phyloP scores from a whole-genome alignment of 2,329 filamentous ascomycete genomes.

The Stylonectria norvegica region DNA sequence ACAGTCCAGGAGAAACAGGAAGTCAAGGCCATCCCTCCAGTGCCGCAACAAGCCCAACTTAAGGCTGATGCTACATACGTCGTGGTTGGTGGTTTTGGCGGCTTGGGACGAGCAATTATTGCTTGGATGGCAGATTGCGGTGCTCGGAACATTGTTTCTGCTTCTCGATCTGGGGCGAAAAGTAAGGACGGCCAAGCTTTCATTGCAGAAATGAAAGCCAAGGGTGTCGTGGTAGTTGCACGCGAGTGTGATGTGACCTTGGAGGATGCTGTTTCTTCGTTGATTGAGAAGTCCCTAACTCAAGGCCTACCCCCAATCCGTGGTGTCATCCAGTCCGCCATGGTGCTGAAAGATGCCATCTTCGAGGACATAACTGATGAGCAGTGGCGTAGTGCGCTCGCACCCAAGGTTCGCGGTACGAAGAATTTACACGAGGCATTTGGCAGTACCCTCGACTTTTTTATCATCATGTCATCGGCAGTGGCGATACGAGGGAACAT shows the following conservation, averaged over 20 bases:
- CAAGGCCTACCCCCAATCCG: constrained; percentile 10
- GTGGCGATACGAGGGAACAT: constrained; percentile 1
- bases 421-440: constrained; percentile 53
- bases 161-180: constrained; percentile 18
- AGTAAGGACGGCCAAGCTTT: background rate
- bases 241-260: background rate
- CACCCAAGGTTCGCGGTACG: constrained; percentile 50
- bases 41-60: background rate
- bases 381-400: constrained; percentile 46
- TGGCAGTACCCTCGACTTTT: constrained; percentile 18
- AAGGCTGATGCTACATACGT: background rate
- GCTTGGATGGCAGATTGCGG: constrained; percentile 35
- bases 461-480: constrained; percentile 5
- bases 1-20: background rate
- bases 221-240: background rate
- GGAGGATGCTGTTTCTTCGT: constrained; percentile 19
- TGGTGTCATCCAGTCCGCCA: constrained; percentile 44
- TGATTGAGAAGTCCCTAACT: background rate
- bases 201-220: background rate
- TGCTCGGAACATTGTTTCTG: constrained; percentile 36
- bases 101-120: constrained; percentile 37
- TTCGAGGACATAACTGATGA: constrained; percentile 52
- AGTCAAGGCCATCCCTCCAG: background rate
- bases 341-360: constrained; percentile 46
- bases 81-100: constrained; percentile 38